Percentiles rank a stretch among this genome's conserved stretches.
phyloP scores from a whole-genome alignment of 2,329 filamentous ascomycete species.

The Botrytis hyacinthi region DNA sequence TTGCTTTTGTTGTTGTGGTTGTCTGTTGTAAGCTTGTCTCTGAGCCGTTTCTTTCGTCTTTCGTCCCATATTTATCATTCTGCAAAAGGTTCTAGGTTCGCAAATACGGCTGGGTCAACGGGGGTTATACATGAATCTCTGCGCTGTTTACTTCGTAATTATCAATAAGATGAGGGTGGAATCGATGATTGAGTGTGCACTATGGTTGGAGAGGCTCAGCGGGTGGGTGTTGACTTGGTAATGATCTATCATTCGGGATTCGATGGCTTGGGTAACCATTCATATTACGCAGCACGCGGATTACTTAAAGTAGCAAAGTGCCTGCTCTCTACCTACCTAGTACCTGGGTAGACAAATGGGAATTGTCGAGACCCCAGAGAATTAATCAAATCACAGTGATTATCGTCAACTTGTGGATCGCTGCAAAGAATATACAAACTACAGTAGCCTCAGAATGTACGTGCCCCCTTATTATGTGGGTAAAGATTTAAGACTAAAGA shows the following conservation, averaged over 20 bases:
- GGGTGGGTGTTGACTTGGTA: neutral
- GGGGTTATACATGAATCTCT: neutral
- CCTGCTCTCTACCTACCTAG: neutral
- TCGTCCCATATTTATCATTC: neutral
- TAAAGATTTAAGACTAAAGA: neutral
- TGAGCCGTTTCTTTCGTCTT: neutral
- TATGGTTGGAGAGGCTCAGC: neutral
- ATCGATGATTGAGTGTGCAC: neutral
- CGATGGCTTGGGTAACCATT: neutral
- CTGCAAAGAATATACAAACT: constrained; percentile 9
- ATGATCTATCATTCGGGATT: neutral
- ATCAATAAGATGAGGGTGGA: neutral
- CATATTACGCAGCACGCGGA: neutral
- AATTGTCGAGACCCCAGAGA: neutral
- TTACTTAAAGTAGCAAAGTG: neutral
- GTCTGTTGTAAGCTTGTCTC: neutral
- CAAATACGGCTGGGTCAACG: neutral
- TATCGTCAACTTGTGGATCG: neutral
- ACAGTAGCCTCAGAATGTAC: neutral
- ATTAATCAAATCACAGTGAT: neutral
- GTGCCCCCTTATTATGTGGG: constrained; percentile 8
- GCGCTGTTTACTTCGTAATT: too few species aligned
- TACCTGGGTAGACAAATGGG: neutral
- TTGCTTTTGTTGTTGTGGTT: neutral
- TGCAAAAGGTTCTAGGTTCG: neutral